phyloP scores from a whole-genome alignment of 495 filamentous ascomycete species.

The Neurospora discreta region DNA sequence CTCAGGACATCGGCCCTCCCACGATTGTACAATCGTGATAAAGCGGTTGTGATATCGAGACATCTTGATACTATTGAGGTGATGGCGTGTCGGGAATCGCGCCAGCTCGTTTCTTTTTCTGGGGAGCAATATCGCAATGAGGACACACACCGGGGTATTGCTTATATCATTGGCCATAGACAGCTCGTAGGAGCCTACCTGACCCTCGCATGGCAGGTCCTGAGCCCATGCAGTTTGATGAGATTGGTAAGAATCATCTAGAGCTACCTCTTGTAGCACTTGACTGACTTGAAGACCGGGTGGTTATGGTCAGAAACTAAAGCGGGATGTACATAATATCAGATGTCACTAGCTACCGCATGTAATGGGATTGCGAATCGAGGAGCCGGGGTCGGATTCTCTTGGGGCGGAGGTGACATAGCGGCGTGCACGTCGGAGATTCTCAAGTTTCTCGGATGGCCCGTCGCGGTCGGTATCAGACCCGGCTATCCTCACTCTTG shows the following conservation, averaged over 20 bases:
- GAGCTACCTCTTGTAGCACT: neutral
- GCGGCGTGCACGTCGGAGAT: neutral
- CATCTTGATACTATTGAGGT: neutral
- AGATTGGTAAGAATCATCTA: neutral
- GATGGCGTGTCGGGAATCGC: neutral
- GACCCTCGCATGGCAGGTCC: neutral
- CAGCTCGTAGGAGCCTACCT: neutral
- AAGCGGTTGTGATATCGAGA: neutral
- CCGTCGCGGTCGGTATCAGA: neutral
- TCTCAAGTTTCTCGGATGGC: neutral
- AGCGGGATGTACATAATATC: neutral
- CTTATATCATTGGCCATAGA: neutral
- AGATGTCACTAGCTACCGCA: neutral
- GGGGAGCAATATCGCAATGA: neutral
- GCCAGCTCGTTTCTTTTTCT: neutral
- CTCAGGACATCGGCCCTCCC: neutral
- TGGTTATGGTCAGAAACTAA: neutral
- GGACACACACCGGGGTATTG: neutral
- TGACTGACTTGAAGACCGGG: neutral
- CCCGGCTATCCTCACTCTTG: neutral
- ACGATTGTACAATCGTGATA: neutral
- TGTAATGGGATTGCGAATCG: neutral
- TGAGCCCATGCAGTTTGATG: neutral
- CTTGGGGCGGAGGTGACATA: neutral
- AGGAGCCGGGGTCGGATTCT: neutral